These are phyloP conservation scores for Leccinum ponderosum DNA, from an alignment of 1,284 basidiomycete genomes.

Conservation along the genomic window DNA sequence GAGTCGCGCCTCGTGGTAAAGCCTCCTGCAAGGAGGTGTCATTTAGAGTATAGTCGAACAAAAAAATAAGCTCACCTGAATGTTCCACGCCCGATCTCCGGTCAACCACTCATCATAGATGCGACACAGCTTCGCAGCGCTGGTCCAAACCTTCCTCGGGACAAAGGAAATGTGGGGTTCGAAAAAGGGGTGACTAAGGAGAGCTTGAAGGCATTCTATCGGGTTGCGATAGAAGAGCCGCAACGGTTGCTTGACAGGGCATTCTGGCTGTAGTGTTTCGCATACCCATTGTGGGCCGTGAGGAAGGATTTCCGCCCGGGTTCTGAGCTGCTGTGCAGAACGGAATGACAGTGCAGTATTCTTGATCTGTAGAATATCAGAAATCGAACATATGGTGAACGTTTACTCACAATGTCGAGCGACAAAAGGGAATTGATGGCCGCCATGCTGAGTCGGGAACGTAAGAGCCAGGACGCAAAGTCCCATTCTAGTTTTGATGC, in stretches of 20 bases:
- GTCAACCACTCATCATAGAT: not conserved
- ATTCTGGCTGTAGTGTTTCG: not conserved
- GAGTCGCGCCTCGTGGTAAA: not conserved
- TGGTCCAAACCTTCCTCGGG: constrained; percentile 5
- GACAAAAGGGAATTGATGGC: not conserved
- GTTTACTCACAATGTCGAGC: not conserved
- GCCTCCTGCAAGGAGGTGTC: not conserved
- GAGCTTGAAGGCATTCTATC: not conserved
- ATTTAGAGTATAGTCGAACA: not conserved
- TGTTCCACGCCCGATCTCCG: not conserved
- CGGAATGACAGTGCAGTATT: not conserved
- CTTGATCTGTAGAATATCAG: not conserved
- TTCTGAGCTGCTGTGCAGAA: not conserved
- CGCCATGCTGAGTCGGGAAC: not conserved
- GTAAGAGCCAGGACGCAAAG: not conserved
- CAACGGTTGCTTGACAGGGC: not conserved
- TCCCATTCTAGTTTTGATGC: not conserved
- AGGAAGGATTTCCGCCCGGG: not conserved
- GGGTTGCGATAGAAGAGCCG: not conserved
- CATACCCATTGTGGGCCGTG: not conserved
- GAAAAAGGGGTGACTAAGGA: not conserved
- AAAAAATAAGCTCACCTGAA: not conserved
- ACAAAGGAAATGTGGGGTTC: constrained; percentile 4
- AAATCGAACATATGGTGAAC: not conserved
- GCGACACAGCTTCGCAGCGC: not conserved